Percentiles rank a stretch among this genome's conserved stretches.
Conservation (phyloP, 2,329 filamentous ascomycete genomes). For the Cordyceps militaris region DNA sequence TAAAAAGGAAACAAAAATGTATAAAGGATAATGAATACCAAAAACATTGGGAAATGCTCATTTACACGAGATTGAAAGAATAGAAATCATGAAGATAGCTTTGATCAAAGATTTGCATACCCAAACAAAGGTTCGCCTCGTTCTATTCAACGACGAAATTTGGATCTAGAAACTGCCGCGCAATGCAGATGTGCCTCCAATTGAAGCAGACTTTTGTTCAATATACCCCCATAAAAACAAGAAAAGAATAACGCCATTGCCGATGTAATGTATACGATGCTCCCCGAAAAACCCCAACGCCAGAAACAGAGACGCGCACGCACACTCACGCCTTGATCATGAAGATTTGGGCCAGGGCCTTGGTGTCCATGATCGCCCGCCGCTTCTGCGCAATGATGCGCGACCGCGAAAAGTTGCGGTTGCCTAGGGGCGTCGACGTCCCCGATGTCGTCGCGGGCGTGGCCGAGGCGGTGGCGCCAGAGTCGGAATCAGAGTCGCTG, state of each 20-base stretch:
- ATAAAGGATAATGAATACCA: neutral
- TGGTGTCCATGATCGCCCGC: conserved; percentile 71
- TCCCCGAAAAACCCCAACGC: neutral
- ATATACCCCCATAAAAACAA: neutral
- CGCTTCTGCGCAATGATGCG: conserved; percentile 86
- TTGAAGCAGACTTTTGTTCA: neutral
- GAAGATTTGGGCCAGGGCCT: conserved; percentile 79
- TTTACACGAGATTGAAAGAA: neutral
- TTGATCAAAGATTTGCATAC: neutral
- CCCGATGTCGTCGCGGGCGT: conserved; percentile 32
- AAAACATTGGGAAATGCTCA: neutral
- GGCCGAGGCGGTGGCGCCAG: conserved; percentile 24
- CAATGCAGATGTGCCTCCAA: neutral
- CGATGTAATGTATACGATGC: neutral
- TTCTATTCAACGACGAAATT: no score
- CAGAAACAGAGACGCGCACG: neutral
- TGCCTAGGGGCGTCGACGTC: conserved; percentile 41
- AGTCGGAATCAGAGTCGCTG: conserved; percentile 18
- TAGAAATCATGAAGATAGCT: neutral
- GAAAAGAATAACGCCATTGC: neutral
- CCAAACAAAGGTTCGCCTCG: no score
- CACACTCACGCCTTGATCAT: conserved; percentile 50
- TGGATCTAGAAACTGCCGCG: neutral
- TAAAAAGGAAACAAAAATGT: neutral
- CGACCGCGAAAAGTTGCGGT: conserved; percentile 67